Evolutionary conservation across 2,329 filamentous ascomycete species (phyloP).

Genomic region (Thielaviopsis punctulata): DNA sequence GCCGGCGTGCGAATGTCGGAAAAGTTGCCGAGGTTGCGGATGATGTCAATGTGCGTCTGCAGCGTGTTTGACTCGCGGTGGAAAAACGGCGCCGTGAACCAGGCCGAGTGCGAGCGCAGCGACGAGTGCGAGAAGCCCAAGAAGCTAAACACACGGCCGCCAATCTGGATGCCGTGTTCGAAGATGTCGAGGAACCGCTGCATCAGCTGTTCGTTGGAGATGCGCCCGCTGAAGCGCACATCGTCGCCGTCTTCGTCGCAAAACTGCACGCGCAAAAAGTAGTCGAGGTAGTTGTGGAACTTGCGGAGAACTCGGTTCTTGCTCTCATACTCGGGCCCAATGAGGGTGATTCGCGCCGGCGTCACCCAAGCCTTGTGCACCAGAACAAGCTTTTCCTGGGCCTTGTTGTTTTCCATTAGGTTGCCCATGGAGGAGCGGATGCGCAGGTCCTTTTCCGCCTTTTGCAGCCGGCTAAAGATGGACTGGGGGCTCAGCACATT

Average conservation of each 20-base stretch:
- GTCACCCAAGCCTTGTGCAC: constrained; percentile 31
- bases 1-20: constrained; percentile 33
- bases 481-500: constrained; percentile 21
- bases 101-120: constrained; percentile 51
- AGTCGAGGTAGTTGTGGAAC: constrained; percentile 39
- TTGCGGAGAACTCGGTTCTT: constrained; percentile 57
- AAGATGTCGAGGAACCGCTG: constrained; percentile 44
- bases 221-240: constrained; percentile 28
- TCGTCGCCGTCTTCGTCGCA: constrained; percentile 54
- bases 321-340: constrained; percentile 46
- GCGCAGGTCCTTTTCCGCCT: constrained; percentile 24
- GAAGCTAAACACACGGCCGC: constrained; percentile 45
- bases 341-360: constrained; percentile 37
- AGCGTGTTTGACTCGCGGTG: constrained; percentile 17
- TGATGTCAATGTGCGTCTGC: constrained; percentile 26
- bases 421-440: constrained; percentile 5
- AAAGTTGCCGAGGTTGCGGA: constrained; percentile 34
- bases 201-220: constrained; percentile 32
- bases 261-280: constrained; percentile 56
- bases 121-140: constrained; percentile 70
- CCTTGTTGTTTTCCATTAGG: constrained; percentile 13
- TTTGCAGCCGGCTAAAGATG: constrained; percentile 24
- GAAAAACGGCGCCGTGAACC: constrained; percentile 37
- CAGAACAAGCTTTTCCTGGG: constrained; percentile 6
- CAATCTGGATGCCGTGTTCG: constrained; percentile 41